Conservation (phyloP, 2,329 filamentous ascomycete genomes). For the Trichophyton benhamiae region DNA sequence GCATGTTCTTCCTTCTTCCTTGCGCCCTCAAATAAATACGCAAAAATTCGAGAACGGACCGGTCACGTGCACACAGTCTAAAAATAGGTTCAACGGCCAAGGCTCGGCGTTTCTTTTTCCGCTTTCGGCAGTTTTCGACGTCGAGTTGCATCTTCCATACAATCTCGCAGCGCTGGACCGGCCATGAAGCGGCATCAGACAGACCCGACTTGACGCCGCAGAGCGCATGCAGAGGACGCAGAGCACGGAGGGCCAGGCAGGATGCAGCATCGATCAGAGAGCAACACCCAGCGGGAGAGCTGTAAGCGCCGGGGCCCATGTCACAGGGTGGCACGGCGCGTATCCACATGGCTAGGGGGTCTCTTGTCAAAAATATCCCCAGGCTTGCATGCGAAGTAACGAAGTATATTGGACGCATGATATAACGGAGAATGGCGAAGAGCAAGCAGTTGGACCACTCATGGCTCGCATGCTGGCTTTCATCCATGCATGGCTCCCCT, state of each 20-base stretch:
- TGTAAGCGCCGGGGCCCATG: not conserved
- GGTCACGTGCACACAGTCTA: not conserved
- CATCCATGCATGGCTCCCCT: not conserved
- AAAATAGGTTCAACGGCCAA: not conserved
- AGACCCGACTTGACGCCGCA: not conserved
- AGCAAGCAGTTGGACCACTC: not conserved
- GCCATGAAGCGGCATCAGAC: not conserved
- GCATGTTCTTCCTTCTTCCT: too few species aligned
- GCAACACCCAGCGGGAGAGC: not conserved
- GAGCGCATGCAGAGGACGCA: not conserved
- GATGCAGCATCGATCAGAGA: not conserved
- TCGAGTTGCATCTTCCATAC: not conserved
- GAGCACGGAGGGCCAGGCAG: not conserved
- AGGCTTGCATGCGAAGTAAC: not conserved
- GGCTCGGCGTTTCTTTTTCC: not conserved
- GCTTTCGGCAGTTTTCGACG: not conserved
- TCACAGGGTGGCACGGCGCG: not conserved
- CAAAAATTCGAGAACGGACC: not conserved
- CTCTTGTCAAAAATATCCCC: not conserved
- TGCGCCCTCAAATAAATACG: not conserved
- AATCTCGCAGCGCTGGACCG: not conserved
- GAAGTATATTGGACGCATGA: not conserved
- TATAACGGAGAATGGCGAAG: not conserved
- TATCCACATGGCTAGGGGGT: not conserved
- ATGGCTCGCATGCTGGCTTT: not conserved